Percentiles rank a stretch among this genome's conserved stretches.
phyloP scores from a whole-genome alignment of 1,284 basidiomycete genomes.

The Athelia psychrophila region DNA sequence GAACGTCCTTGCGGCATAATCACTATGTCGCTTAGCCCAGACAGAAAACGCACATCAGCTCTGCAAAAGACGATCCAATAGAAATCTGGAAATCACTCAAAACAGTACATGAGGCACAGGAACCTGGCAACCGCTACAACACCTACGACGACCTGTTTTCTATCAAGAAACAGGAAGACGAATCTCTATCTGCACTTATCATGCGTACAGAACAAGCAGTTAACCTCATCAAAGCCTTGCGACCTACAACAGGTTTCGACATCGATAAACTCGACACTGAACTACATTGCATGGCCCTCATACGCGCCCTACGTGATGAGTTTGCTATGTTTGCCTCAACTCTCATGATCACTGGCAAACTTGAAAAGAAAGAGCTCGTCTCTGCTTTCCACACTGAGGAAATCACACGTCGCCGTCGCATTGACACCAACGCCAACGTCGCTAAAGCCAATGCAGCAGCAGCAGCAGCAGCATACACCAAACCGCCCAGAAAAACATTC shows the following conservation, averaged over 20 bases:
- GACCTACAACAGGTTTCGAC: slow-evolving; percentile 7
- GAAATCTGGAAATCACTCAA: slow-evolving; percentile 3
- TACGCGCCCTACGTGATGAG: slow-evolving; percentile 15
- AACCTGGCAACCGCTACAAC: slow-evolving; percentile 5
- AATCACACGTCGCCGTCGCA: background rate
- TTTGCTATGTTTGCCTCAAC: slow-evolving; percentile 15
- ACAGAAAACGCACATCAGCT: slow-evolving; percentile 7
- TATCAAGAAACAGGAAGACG: slow-evolving; percentile 1
- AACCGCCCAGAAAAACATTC: background rate
- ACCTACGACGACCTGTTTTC: slow-evolving; percentile 7
- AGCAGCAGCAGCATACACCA: background rate
- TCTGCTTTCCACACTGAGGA: slow-evolving; percentile 8
- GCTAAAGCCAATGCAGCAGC: background rate
- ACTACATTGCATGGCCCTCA: slow-evolving; percentile 17
- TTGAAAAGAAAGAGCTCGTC: background rate
- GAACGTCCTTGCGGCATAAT: no score
- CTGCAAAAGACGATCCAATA: slow-evolving; percentile 3
- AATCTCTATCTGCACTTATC: slow-evolving; percentile 3
- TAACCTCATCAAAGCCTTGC: background rate
- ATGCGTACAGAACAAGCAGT: slow-evolving; percentile 1
- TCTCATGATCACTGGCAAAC: slow-evolving; percentile 11
- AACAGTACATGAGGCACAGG: slow-evolving; percentile 6
- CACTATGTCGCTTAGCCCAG: background rate
- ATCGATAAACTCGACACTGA: slow-evolving; percentile 19
- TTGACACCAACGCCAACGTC: background rate